Percentiles rank a stretch among this genome's conserved stretches.
phyloP scores from a whole-genome alignment of 345 rosid genomes.

The Lepidium africanum region DNA sequence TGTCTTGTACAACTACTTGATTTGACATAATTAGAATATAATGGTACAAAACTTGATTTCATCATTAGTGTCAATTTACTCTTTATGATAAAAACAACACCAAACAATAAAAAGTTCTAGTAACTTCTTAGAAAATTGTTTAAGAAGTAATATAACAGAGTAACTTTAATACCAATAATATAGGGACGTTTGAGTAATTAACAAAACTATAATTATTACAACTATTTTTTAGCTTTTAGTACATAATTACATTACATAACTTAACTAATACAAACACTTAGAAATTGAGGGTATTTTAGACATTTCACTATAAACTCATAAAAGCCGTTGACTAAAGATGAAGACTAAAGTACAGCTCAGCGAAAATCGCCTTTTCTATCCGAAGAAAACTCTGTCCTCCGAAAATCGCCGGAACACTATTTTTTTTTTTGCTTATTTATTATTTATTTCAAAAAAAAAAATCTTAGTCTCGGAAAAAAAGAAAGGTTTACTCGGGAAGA shows the following conservation, averaged over 20 bases:
- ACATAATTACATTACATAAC: background rate
- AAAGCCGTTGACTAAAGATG: slow-evolving; percentile 19
- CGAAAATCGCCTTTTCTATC: background rate
- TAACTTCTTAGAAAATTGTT: too few relatives aligned
- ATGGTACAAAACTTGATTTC: background rate
- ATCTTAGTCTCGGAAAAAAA: background rate
- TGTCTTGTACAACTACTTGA: background rate
- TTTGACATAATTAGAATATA: background rate
- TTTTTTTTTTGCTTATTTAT: background rate
- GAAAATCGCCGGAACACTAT: background rate
- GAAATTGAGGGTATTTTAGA: background rate
- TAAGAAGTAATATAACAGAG: too few relatives aligned
- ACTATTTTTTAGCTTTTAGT: too few relatives aligned
- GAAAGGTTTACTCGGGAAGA: background rate
- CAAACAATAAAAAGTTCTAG: too few relatives aligned
- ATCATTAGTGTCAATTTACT: background rate
- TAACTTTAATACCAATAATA: too few relatives aligned
- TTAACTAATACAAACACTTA: background rate
- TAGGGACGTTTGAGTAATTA: too few relatives aligned
- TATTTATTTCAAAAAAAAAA: background rate
- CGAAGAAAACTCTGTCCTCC: slow-evolving; percentile 12
- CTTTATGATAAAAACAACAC: too few relatives aligned
- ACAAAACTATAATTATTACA: too few relatives aligned
- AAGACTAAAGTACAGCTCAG: slow-evolving; percentile 19
- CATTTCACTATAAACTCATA: background rate